Evolutionary conservation across 805 yeast species (phyloP).

Genomic region (Debaryomyces hansenii): DNA sequence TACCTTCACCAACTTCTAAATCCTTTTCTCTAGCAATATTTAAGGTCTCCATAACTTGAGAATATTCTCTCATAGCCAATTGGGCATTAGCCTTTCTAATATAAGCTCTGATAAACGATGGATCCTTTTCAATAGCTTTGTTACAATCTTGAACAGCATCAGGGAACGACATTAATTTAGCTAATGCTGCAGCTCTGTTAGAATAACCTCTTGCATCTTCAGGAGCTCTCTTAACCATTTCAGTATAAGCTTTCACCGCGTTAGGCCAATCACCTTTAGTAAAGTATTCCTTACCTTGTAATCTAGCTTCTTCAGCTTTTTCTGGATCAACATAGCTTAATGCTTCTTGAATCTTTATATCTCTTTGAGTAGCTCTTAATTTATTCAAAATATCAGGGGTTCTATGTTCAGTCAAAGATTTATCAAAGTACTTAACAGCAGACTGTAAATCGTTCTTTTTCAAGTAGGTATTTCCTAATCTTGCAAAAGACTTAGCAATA

Average conservation of each 20-base stretch:
- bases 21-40: constrained; percentile 78
- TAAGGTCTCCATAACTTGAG: constrained; percentile 78
- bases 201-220: constrained; percentile 95
- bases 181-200: constrained; percentile 95
- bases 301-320: constrained; percentile 93
- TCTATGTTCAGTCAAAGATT: constrained; percentile 94
- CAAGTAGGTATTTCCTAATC: constrained; percentile 80
- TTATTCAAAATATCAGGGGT: constrained; percentile 90
- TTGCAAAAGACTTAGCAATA: constrained; percentile 89
- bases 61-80: constrained; percentile 84
- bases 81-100: constrained; percentile 95
- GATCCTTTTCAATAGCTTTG: constrained; percentile 83
- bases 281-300: constrained; percentile 87
- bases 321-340: constrained; percentile 82
- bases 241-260: constrained; percentile 92
- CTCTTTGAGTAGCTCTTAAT: constrained; percentile 84
- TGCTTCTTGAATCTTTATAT: constrained; percentile 74
- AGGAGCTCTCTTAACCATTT: constrained; percentile 97
- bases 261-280: constrained; percentile 93
- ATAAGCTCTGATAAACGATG: constrained; percentile 88
- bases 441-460: constrained; percentile 70
- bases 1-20: constrained; percentile 53
- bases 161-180: constrained; percentile 95
- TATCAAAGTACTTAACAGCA: constrained; percentile 80
- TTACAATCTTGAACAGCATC: constrained; percentile 94